These are phyloP conservation scores for Lichina pygmaea DNA, from an alignment of 495 filamentous ascomycete species.

Conservation along the genomic window DNA sequence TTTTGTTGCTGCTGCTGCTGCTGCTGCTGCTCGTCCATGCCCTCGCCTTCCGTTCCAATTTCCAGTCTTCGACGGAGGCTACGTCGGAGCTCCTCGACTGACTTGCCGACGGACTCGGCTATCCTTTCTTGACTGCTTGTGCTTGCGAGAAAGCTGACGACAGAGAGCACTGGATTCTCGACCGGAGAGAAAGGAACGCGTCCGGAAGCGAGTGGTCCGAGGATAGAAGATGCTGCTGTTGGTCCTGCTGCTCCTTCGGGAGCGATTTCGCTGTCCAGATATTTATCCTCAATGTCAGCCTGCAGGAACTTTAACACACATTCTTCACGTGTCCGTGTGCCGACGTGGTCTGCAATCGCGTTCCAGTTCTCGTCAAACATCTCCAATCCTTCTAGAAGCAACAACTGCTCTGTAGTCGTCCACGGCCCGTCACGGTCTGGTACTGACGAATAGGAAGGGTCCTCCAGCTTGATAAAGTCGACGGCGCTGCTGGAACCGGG, in stretches of 20 bases:
- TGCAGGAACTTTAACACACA: slow-evolving; percentile 91
- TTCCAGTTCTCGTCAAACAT: slow-evolving; percentile 88
- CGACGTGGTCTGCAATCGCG: slow-evolving; percentile 70
- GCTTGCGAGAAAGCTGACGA: slow-evolving; percentile 43
- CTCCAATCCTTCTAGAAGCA: slow-evolving; percentile 73
- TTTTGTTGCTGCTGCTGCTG: slow-evolving; percentile 4
- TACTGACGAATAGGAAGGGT: slow-evolving; percentile 44
- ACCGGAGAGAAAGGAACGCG: slow-evolving; percentile 63
- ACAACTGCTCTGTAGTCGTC: slow-evolving; percentile 66
- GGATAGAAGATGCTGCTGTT: slow-evolving; percentile 14
- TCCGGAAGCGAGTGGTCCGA: slow-evolving; percentile 35
- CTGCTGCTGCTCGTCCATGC: slow-evolving; percentile 4
- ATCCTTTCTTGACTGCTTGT: slow-evolving; percentile 31
- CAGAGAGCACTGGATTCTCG: slow-evolving; percentile 88
- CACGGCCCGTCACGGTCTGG: slow-evolving; percentile 62
- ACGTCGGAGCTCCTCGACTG: slow-evolving; percentile 58
- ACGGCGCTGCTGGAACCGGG: slow-evolving; percentile 41
- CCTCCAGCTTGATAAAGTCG: slow-evolving; percentile 71
- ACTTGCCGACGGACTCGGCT: slow-evolving; percentile 56
- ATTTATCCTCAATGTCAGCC: slow-evolving; percentile 73
- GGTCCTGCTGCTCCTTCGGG: slow-evolving; percentile 17
- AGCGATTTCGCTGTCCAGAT: slow-evolving; percentile 47
- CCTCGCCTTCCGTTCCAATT: slow-evolving; percentile 16
- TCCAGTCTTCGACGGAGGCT: slow-evolving; percentile 48
- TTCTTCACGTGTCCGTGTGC: slow-evolving; percentile 77